Evolutionary conservation across 805 yeast species (phyloP).

Genomic region (Zygosaccharomyces gambellarensis): DNA sequence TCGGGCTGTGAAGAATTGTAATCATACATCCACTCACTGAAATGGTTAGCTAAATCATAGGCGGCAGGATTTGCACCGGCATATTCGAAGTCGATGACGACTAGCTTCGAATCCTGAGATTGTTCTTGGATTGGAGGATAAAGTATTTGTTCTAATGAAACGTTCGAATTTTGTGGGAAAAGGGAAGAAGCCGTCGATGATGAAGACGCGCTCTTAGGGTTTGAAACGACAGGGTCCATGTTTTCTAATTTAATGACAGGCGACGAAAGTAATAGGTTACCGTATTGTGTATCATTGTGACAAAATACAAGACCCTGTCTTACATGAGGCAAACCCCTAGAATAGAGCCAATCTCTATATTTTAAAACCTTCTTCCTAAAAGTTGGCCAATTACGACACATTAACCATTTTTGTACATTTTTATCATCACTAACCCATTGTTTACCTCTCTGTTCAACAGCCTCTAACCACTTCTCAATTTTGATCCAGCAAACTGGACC

Average conservation of each 20-base stretch:
- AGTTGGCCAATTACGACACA: conserved; percentile 38
- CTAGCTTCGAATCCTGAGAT: conserved; percentile 64
- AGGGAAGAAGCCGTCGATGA: conserved; percentile 18
- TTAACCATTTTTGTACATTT: conserved; percentile 37
- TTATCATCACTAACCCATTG: conserved; percentile 36
- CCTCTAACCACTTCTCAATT: conserved; percentile 64
- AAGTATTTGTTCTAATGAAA: conserved; percentile 30
- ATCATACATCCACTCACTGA: conserved; percentile 96
- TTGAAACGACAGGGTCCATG: conserved; percentile 19
- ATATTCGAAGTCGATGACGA: conserved; percentile 95
- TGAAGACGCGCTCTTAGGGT: conserved; percentile 18
- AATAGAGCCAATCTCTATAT: conserved; percentile 62
- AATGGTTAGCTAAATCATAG: conserved; percentile 87
- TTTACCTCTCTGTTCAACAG: conserved; percentile 38
- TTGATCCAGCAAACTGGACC: conserved; percentile 71
- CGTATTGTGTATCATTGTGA: conserved; percentile 96
- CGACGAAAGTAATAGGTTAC: conserved; percentile 71
- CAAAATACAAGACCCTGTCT: conserved; percentile 65
- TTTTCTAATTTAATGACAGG: conserved; percentile 43
- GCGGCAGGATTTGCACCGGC: conserved; percentile 89
- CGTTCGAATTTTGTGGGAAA: conserved; percentile 28
- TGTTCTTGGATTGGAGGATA: conserved; percentile 38
- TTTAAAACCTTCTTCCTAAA: conserved; percentile 46
- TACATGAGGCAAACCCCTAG: conserved; percentile 33
- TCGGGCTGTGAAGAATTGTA: conserved; percentile 56